A percentile compares a stretch with the other conserved stretches of the same genome.
Evolutionary conservation across 345 rosid species (phyloP).

Genomic region (Eucalyptus fibrosa): DNA sequence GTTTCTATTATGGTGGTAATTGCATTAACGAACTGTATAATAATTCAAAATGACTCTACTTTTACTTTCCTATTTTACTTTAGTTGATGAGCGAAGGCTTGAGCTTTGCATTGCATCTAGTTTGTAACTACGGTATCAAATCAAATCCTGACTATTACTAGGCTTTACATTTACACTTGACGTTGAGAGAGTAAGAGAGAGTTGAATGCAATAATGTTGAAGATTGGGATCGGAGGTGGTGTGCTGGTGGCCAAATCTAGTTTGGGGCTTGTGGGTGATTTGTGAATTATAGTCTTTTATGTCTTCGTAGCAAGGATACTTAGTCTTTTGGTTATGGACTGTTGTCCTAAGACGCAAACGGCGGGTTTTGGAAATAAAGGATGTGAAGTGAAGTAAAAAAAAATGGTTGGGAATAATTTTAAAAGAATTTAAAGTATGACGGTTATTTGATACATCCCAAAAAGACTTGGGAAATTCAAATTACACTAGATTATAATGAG

Average conservation of each 20-base stretch:
- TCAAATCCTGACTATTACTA: not conserved
- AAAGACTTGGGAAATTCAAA: not conserved
- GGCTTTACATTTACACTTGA: not conserved
- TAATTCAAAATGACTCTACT: not conserved
- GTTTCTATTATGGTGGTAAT: not conserved
- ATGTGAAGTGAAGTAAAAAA: not conserved
- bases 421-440: not conserved
- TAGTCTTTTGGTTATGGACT: not conserved
- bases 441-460: not conserved
- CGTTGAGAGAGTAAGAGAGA: not conserved
- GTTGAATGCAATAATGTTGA: not conserved
- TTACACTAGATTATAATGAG: not conserved
- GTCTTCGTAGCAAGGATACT: not conserved
- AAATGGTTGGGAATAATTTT: not conserved
- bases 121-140: not conserved
- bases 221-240: not conserved
- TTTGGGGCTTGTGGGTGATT: not conserved
- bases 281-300: not conserved
- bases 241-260: not conserved
- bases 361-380: not conserved
- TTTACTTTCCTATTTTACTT: not conserved
- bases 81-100: not conserved
- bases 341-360: not conserved
- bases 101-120: not conserved
- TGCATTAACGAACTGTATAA: not conserved